These are phyloP conservation scores for Quercus ilex DNA, from an alignment of 306 rosid genomes.

Conservation along the genomic window DNA sequence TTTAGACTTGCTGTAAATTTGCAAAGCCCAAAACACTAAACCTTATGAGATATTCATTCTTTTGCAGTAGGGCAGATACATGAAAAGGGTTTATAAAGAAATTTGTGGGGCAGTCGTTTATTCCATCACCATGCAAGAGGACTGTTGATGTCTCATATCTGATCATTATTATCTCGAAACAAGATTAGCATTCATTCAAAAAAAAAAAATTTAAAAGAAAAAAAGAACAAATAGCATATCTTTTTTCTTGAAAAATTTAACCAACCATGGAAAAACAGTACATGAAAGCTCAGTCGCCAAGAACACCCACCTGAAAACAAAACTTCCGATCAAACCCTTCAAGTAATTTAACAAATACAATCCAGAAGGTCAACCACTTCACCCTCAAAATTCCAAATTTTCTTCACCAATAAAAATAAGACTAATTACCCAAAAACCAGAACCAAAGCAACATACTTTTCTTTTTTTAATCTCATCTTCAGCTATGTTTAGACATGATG, in stretches of 20 bases:
- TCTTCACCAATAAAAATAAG: not conserved
- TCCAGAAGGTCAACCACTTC: not conserved
- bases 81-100: not conserved
- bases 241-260: not conserved
- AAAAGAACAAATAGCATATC: not conserved
- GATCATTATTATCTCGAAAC: not conserved
- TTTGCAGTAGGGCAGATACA: not conserved
- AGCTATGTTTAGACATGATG: slow-evolving; percentile 9
- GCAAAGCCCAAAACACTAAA: not conserved
- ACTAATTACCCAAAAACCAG: not conserved
- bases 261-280: not conserved
- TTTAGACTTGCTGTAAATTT: not conserved
- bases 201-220: not conserved
- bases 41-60: not conserved
- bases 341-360: slow-evolving; percentile 22
- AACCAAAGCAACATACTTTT: not conserved
- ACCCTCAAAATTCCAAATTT: not conserved
- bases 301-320: slow-evolving; percentile 15
- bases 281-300: not conserved
- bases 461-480: not conserved
- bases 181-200: not conserved
- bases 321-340: slow-evolving; percentile 21
- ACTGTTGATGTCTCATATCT: not conserved
- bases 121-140: not conserved
- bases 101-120: not conserved